A percentile compares a stretch with the other conserved stretches of the same genome.
Conservation (phyloP, 371 early-diverging fungal genomes). For the Mucor racemosus region DNA sequence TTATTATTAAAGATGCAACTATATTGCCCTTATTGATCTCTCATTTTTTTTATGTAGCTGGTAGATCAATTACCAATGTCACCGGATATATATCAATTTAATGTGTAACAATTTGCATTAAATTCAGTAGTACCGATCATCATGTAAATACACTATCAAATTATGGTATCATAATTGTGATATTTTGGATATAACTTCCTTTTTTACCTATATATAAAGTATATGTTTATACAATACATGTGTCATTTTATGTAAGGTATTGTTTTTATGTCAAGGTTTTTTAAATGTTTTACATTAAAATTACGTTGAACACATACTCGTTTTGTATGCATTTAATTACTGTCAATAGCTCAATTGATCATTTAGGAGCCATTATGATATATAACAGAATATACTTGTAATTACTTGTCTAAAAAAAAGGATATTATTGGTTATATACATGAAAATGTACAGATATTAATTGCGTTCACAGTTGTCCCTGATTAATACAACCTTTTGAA, state of each 20-base stretch:
- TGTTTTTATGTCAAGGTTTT: too few relatives aligned
- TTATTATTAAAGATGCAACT: background rate
- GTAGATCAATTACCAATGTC: constrained; percentile 2
- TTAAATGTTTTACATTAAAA: background rate
- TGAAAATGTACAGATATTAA: background rate
- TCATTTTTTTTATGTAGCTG: background rate
- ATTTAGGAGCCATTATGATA: too few relatives aligned
- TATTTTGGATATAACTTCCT: too few relatives aligned
- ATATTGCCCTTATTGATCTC: background rate
- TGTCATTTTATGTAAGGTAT: background rate
- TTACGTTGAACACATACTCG: background rate
- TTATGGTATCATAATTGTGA: background rate
- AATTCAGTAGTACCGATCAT: background rate
- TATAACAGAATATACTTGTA: too few relatives aligned
- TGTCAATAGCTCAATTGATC: background rate
- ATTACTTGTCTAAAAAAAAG: background rate
- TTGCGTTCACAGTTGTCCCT: background rate
- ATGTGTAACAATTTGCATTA: background rate
- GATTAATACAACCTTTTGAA: background rate
- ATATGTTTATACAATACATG: too few relatives aligned
- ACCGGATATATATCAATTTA: background rate
- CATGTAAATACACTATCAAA: background rate
- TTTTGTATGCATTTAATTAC: background rate
- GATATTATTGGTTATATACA: background rate
- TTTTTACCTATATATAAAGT: background rate